These are phyloP conservation scores for Cyclocybe aegerita DNA, from an alignment of 768 basidiomycete species.

Conservation along the genomic window DNA sequence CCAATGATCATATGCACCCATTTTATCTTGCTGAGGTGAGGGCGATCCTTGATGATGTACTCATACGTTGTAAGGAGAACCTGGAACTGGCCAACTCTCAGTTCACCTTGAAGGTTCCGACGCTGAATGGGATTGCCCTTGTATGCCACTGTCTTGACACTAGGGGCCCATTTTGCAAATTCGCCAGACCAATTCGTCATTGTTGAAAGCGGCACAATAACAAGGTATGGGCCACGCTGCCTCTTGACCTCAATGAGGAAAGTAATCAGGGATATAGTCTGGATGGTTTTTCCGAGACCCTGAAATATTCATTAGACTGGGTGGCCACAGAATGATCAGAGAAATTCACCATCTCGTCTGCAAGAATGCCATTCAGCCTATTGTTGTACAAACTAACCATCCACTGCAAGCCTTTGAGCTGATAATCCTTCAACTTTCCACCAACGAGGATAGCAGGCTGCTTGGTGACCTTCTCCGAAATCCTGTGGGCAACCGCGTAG, in stretches of 20 bases:
- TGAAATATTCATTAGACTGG: constrained; percentile 23
- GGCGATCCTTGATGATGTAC: constrained; percentile 98
- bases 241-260: constrained; percentile 92
- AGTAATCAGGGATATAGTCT: constrained; percentile 91
- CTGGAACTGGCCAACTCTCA: constrained; percentile 83
- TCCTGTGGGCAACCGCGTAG: constrained; percentile 92
- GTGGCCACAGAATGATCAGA: not conserved
- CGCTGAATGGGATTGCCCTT: constrained; percentile 90
- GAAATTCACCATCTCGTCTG: constrained; percentile 82
- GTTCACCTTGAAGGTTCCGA: constrained; percentile 71
- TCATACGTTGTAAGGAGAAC: constrained; percentile 94
- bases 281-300: constrained; percentile 96
- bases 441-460: constrained; percentile 80
- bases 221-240: constrained; percentile 92
- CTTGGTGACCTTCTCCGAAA: constrained; percentile 78
- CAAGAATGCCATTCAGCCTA: constrained; percentile 90
- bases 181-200: constrained; percentile 98
- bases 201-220: constrained; percentile 93
- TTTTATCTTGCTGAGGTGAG: constrained; percentile 83
- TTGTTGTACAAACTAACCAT: constrained; percentile 99
- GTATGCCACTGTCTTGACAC: constrained; percentile 77
- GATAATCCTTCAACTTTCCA: constrained; percentile 92
- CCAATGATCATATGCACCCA: constrained; percentile 99
- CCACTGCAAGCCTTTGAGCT: constrained; percentile 94
- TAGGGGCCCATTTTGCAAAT: constrained; percentile 96